Evolutionary conservation across 345 rosid species (phyloP).

Genomic region (Ailanthus altissimus): DNA sequence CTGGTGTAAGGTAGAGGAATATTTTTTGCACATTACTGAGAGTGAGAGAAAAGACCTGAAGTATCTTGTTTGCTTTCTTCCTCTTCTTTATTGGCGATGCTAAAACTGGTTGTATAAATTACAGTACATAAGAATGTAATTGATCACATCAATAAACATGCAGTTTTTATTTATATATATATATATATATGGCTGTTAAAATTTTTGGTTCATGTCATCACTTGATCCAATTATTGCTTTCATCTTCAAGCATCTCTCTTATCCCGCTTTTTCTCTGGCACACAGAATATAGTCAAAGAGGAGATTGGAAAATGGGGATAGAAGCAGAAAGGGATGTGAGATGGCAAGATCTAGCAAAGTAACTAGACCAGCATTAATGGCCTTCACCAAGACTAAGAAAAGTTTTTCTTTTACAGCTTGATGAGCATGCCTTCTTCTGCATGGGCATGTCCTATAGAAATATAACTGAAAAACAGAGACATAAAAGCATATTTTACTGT

Average conservation of each 20-base stretch:
- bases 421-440: neutral
- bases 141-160: conserved; percentile 23
- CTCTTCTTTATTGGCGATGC: neutral
- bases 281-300: neutral
- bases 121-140: neutral
- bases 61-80: neutral
- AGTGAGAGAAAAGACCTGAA: conserved; percentile 2
- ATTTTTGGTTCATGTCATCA: neutral
- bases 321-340: neutral
- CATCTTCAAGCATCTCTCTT: neutral
- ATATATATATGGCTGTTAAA: neutral
- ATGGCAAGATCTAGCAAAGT: neutral
- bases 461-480: neutral
- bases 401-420: neutral
- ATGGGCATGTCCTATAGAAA: neutral
- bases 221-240: neutral
- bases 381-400: neutral
- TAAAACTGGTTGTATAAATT: conserved; percentile 13
- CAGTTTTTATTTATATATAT: neutral
- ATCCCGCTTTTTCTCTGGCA: neutral
- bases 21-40: conserved; percentile 22
- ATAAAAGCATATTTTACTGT: neutral
- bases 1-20: conserved; percentile 2
- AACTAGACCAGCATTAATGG: neutral
- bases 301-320: too few relatives aligned